These are phyloP conservation scores for Starmerella potacharoeniae DNA, from an alignment of 805 yeast genomes.

Conservation along the genomic window DNA sequence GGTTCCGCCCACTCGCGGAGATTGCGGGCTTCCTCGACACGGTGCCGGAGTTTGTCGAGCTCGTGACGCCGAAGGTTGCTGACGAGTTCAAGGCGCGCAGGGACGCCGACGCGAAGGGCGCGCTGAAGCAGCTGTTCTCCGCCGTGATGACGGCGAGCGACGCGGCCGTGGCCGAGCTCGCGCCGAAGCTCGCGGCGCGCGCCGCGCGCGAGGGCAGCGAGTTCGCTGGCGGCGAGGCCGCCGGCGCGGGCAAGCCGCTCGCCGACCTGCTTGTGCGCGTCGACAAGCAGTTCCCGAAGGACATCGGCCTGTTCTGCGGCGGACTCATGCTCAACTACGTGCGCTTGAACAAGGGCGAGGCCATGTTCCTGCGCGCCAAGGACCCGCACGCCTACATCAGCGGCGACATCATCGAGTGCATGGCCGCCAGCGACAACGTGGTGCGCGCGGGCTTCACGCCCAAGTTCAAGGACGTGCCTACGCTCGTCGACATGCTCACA, in stretches of 20 bases:
- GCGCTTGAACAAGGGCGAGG: constrained; percentile 74
- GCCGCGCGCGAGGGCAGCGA: constrained; percentile 37
- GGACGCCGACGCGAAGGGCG: constrained; percentile 44
- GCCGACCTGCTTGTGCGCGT: constrained; percentile 67
- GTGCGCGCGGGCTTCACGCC: constrained; percentile 99
- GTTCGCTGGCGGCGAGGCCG: constrained; percentile 23
- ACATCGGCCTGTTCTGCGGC: constrained; percentile 93
- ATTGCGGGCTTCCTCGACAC: constrained; percentile 55
- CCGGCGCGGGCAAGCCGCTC: constrained; percentile 37
- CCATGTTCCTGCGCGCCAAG: constrained; percentile 90
- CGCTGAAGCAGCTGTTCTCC: constrained; percentile 65
- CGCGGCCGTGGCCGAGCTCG: constrained; percentile 41
- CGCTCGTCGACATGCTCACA: constrained; percentile 81
- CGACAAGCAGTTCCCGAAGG: constrained; percentile 81
- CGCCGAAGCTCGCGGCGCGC: constrained; percentile 54
- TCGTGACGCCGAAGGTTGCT: constrained; percentile 56
- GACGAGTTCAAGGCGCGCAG: constrained; percentile 37
- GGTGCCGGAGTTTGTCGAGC: constrained; percentile 62
- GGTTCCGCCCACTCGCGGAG: constrained; percentile 82
- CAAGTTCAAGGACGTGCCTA: constrained; percentile 88
- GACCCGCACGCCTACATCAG: constrained; percentile 97
- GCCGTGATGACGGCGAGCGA: constrained; percentile 78
- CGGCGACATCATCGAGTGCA: constrained; percentile 97
- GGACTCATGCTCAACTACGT: constrained; percentile 87
- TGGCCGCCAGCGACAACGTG: constrained; percentile 98